phyloP scores from a whole-genome alignment of 2,329 filamentous ascomycete genomes.

The Macrophomina pseudophaseolina region DNA sequence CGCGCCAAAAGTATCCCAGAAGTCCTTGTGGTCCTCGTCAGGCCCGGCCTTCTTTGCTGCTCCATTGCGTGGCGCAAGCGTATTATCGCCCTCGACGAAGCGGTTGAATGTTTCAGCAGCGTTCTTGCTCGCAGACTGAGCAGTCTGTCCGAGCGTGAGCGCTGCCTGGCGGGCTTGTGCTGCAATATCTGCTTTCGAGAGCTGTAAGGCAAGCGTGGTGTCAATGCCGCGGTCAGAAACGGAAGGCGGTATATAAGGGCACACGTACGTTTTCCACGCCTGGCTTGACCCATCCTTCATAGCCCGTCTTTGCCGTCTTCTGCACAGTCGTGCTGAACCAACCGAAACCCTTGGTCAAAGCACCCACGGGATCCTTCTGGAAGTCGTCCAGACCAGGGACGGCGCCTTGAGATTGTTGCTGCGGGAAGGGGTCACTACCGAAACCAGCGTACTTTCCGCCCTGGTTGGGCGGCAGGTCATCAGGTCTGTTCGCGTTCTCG shows the following conservation, averaged over 20 bases:
- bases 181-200: conserved; percentile 69
- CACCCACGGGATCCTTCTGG: conserved; percentile 86
- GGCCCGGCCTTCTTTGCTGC: conserved; percentile 23
- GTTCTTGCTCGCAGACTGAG: conserved; percentile 68
- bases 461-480: conserved; percentile 79
- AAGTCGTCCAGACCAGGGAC: conserved; percentile 82
- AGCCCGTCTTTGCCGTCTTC: conserved; percentile 89
- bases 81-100: conserved; percentile 79
- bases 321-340: conserved; percentile 90
- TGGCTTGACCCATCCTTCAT: conserved; percentile 90
- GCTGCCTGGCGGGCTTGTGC: conserved; percentile 65
- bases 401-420: conserved; percentile 48
- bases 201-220: conserved; percentile 51
- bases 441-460: conserved; percentile 94
- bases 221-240: neutral
- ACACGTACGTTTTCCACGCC: conserved; percentile 79
- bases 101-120: conserved; percentile 81
- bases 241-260: neutral
- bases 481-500: conserved; percentile 78
- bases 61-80: conserved; percentile 20
- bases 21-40: conserved; percentile 69
- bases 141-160: conserved; percentile 63
- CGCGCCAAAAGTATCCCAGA: conserved; percentile 90
- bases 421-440: conserved; percentile 72
- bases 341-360: conserved; percentile 88